These are phyloP conservation scores for Corynascus novoguineensis DNA, from an alignment of 495 filamentous ascomycete genomes.

Conservation along the genomic window DNA sequence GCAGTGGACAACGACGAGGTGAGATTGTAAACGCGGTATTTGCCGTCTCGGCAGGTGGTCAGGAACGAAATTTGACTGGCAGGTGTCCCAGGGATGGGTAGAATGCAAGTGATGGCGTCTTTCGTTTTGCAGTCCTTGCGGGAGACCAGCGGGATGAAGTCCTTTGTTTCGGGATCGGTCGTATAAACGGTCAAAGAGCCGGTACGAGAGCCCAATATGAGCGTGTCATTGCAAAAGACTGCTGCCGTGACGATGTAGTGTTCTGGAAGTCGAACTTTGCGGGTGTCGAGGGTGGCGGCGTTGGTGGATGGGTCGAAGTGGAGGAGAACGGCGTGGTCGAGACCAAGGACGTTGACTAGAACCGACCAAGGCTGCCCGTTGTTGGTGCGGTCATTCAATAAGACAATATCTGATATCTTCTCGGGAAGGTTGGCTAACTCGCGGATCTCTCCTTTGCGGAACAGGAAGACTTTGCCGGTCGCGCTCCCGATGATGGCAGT, in stretches of 20 bases:
- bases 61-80: slow-evolving; percentile 42
- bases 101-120: slow-evolving; percentile 68
- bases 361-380: slow-evolving; percentile 12
- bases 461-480: slow-evolving; percentile 49
- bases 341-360: slow-evolving; percentile 22
- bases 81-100: slow-evolving; percentile 29
- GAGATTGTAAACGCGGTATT: slow-evolving; percentile 55
- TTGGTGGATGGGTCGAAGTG: slow-evolving; percentile 11
- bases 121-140: slow-evolving; percentile 46
- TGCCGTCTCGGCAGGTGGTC: slow-evolving; percentile 69
- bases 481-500: slow-evolving; percentile 49
- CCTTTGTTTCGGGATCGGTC: not conserved
- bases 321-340: slow-evolving; percentile 20
- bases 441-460: slow-evolving; percentile 28
- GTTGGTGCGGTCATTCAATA: slow-evolving; percentile 1
- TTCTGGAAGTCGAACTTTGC: slow-evolving; percentile 18
- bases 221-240: slow-evolving; percentile 34
- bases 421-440: slow-evolving; percentile 31
- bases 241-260: slow-evolving; percentile 30
- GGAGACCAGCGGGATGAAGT: slow-evolving; percentile 11
- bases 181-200: slow-evolving; percentile 27
- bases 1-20: not conserved
- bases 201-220: slow-evolving; percentile 64
- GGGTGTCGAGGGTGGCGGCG: not conserved
- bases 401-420: slow-evolving; percentile 52